Conservation (phyloP, 192 early-diverging fungal genomes). For the Linderina pennispora region DNA sequence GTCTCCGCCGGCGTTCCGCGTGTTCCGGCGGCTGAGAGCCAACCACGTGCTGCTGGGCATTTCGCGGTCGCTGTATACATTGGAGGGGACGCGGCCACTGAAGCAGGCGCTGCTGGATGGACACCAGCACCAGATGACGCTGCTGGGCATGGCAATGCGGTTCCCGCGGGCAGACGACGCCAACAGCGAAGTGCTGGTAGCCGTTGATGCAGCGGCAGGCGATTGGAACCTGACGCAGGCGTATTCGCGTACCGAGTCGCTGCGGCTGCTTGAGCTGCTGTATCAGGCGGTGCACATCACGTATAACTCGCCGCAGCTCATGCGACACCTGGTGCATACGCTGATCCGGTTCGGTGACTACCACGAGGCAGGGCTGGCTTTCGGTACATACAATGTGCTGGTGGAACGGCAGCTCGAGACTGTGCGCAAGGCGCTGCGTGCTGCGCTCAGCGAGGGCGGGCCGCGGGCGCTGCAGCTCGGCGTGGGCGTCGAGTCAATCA, state of each 20-base stretch:
- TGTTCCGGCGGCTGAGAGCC: conserved; percentile 48
- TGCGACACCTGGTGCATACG: conserved; percentile 56
- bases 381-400: conserved; percentile 57
- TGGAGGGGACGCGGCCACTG: conserved; percentile 8
- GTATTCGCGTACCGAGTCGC: conserved; percentile 48
- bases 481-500: conserved; percentile 10
- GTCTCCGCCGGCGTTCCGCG: conserved; percentile 43
- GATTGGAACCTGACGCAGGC: conserved; percentile 55
- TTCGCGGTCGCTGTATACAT: too few relatives aligned
- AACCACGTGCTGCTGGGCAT: conserved; percentile 47
- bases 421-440: conserved; percentile 12
- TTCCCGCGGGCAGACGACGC: conserved; percentile 61
- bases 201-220: conserved; percentile 55
- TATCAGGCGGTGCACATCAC: conserved; percentile 60
- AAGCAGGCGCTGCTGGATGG: conserved; percentile 43
- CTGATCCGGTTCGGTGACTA: conserved; percentile 62
- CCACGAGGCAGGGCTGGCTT: conserved; percentile 66
- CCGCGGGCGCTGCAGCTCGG: background rate
- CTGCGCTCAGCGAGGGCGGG: conserved; percentile 8
- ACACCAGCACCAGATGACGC: conserved; percentile 56
- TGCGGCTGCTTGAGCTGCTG: conserved; percentile 54
- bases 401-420: conserved; percentile 44
- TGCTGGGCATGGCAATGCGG: conserved; percentile 46
- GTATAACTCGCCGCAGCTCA: conserved; percentile 62
- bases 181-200: conserved; percentile 52